Evolutionary conservation across 805 yeast genomes (phyloP).

Genomic region (Candida xyloterini): DNA sequence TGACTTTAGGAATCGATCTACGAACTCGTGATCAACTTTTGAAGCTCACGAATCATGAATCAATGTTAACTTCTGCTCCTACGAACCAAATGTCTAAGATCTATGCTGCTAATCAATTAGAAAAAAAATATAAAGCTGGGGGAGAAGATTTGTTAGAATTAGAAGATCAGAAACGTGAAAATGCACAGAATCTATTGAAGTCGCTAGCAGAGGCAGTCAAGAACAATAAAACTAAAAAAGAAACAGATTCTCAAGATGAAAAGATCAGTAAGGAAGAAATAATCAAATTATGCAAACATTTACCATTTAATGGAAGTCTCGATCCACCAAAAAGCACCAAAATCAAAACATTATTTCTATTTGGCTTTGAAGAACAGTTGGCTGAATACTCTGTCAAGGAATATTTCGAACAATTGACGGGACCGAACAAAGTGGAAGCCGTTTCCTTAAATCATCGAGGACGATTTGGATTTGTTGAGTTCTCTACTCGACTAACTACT

Average conservation of each 20-base stretch:
- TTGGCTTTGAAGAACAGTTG: slow-evolving; percentile 65
- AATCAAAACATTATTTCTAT: slow-evolving; percentile 64
- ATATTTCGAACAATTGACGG: slow-evolving; percentile 38
- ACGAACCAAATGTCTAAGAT: slow-evolving; percentile 44
- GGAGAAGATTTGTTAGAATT: slow-evolving; percentile 26
- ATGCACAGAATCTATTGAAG: slow-evolving; percentile 49
- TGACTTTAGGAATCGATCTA: slow-evolving; percentile 77
- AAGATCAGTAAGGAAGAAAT: slow-evolving; percentile 41
- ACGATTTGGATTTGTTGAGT: slow-evolving; percentile 62
- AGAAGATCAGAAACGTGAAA: slow-evolving; percentile 20
- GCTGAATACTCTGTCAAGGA: slow-evolving; percentile 62
- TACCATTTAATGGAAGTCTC: slow-evolving; percentile 70
- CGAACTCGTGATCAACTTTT: slow-evolving; percentile 77
- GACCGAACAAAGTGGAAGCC: slow-evolving; percentile 36
- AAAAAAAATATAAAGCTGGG: slow-evolving; percentile 30
- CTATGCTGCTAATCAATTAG: slow-evolving; percentile 51
- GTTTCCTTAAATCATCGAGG: slow-evolving; percentile 55
- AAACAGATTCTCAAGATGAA: slow-evolving; percentile 15
- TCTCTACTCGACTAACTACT: slow-evolving; percentile 47
- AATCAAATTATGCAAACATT: slow-evolving; percentile 47
- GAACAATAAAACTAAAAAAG: slow-evolving; percentile 8
- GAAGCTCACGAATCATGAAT: slow-evolving; percentile 47
- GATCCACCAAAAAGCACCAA: slow-evolving; percentile 38
- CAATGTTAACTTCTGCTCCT: slow-evolving; percentile 33
- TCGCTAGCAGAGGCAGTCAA: slow-evolving; percentile 9